Base-by-base conservation (phyloP, 1,139 yeast species). In the Debaryomyces udenii region DNA sequence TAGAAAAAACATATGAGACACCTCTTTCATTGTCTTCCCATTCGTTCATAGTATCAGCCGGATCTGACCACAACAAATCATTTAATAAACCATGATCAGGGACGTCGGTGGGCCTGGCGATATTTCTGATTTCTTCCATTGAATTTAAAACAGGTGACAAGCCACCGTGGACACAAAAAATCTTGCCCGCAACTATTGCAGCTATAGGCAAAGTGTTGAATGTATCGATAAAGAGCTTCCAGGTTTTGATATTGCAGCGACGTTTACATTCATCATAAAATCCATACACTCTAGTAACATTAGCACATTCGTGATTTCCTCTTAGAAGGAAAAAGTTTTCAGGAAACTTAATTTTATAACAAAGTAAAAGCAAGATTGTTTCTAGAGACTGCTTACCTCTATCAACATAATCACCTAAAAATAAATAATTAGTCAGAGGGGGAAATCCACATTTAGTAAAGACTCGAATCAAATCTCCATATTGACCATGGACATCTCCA, bases 11-110 rank as follows among this genome's bases (percentile, higher is more conserved):
- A 64, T 90, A 93, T n/a, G 94, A 84, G 3, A 93, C 98, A 11
- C 99, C 99, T 46, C 99, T 76, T 66, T 93, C 98, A 61, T 93
- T 93, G 66, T 93, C 98, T 62, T 91, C 97, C 98, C 98, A 93
- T 63, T 91, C 98, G 61, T 90, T 89, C 11, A 81, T 76, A 0
- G 96, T 88, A 62, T 91, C 97, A 3, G 96, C 93, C 0, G 98
- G 99, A 62, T 93, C 98, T 0, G 96, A 86, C 98, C 99, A 93
- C 43, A 93, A 68, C 52, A 93, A 70, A 64, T 93, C 99, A 62
- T 90, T 91, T 39, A 93, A 76, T 40, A 93, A 69, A 1, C 99
- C 99, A 61, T 86, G 89, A 67, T 93, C 98, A 1, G 98, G 98
- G 30, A 93, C 96, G 64, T 93, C 98, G 0, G 98, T 93, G 18